Conservation (phyloP, 495 filamentous ascomycete species). For the Lasiosphaeris hirsuta region DNA sequence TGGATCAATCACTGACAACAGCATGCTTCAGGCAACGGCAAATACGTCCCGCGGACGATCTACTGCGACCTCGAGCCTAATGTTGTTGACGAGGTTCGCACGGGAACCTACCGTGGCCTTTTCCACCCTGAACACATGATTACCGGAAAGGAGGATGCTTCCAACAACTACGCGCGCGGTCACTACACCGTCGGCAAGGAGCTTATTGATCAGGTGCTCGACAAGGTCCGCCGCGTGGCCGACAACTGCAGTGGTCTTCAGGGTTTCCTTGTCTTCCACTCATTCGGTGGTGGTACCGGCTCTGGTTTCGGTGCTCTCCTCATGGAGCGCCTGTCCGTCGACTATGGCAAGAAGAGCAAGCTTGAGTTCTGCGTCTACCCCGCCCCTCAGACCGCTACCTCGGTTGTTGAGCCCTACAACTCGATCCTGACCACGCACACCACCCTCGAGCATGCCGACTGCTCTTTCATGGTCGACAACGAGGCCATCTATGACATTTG, state of each 20-base stretch:
- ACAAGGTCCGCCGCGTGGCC: constrained; percentile 92
- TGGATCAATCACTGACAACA: constrained; percentile 3
- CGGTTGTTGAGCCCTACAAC: constrained; percentile 99
- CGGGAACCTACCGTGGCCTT: constrained; percentile 88
- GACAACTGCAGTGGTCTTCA: constrained; percentile 97
- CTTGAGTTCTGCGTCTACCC: constrained; percentile 99
- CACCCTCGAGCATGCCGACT: constrained; percentile 98
- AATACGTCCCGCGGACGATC: constrained; percentile 98
- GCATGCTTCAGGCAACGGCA: constrained; percentile 73
- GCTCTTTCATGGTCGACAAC: constrained; percentile 99
- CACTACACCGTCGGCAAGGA: constrained; percentile 99
- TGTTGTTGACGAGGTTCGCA: constrained; percentile 98
- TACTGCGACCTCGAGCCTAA: constrained; percentile 99
- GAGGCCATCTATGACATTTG: constrained; percentile 99
- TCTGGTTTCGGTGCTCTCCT: constrained; percentile 97
- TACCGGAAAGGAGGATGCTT: constrained; percentile 98
- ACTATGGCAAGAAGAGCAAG: constrained; percentile 99
- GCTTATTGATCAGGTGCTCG: constrained; percentile 93
- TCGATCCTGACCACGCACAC: constrained; percentile 98
- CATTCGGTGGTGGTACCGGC: constrained; percentile 97
- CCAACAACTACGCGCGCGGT: constrained; percentile 98
- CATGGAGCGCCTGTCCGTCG: constrained; percentile 95
- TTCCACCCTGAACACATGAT: constrained; percentile 99
- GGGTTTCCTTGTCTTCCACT: constrained; percentile 99
- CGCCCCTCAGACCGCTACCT: constrained; percentile 91